Percentiles rank a stretch among this genome's conserved stretches.
Evolutionary conservation across 805 yeast species (phyloP).

Genomic region (Yamadazyma tumulicola): DNA sequence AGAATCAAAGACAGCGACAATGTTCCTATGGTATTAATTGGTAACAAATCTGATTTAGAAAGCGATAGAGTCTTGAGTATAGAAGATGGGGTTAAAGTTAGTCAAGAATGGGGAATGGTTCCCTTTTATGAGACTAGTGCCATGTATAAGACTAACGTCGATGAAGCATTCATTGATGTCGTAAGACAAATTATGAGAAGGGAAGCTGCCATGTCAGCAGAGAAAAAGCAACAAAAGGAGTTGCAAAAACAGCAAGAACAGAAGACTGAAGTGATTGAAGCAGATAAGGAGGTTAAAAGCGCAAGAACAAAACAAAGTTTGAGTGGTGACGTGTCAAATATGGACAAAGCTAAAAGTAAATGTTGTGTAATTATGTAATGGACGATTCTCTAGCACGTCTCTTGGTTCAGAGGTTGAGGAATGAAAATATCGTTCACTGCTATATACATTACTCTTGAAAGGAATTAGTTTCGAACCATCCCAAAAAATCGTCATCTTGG

Average conservation of each 20-base stretch:
- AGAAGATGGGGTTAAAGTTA: conserved; percentile 78
- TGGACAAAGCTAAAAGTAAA: conserved; percentile 17
- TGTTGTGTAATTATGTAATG: conserved; percentile 30
- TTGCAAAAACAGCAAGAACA: conserved; percentile 33
- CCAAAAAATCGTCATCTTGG: conserved; percentile 79
- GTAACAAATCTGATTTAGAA: conserved; percentile 84
- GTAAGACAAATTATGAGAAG: conserved; percentile 86
- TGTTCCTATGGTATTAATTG: conserved; percentile 88
- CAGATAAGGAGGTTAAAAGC: conserved; percentile 9
- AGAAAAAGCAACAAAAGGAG: conserved; percentile 43
- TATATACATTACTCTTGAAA: conserved; percentile 17
- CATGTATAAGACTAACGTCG: conserved; percentile 83
- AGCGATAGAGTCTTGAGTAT: conserved; percentile 72
- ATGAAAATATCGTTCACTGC: not conserved
- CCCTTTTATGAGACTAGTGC: conserved; percentile 95
- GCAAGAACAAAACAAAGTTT: conserved; percentile 11
- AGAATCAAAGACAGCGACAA: conserved; percentile 72
- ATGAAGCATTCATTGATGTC: conserved; percentile 83
- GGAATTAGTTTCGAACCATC: conserved; percentile 83
- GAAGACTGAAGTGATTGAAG: conserved; percentile 6
- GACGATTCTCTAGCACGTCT: no score
- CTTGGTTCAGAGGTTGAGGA: not conserved
- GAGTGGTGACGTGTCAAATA: conserved; percentile 11
- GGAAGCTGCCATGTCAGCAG: conserved; percentile 48
- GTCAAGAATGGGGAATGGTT: conserved; percentile 82